Conservation (phyloP, 371 early-diverging fungal genomes). For the Capniomyces stellatus region DNA sequence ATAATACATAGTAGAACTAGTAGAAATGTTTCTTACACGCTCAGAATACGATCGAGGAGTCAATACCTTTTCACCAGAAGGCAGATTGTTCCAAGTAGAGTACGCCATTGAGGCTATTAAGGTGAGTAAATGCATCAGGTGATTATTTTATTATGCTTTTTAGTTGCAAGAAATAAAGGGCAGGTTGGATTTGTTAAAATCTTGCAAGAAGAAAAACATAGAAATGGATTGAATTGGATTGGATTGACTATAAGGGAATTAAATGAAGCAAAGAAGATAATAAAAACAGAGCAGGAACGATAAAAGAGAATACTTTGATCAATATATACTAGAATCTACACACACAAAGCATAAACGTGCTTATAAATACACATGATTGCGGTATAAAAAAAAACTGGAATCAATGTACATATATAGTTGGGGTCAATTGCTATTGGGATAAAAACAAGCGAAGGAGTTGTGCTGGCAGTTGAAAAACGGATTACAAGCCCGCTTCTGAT, state of each 20-base stretch:
- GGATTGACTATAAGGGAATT: too few species aligned
- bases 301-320: slow-evolving; percentile 2
- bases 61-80: slow-evolving; percentile 97
- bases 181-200: too few species aligned
- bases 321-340: too few species aligned
- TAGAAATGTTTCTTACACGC: slow-evolving; percentile 28
- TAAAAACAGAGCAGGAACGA: not conserved
- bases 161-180: too few species aligned
- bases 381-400: too few species aligned
- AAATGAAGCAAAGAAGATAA: not conserved
- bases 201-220: too few species aligned
- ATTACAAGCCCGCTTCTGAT: slow-evolving; percentile 83
- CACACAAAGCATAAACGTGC: too few species aligned
- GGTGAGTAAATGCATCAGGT: slow-evolving; percentile 31
- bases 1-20: too few species aligned
- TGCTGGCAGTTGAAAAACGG: slow-evolving; percentile 93
- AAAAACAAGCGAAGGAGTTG: slow-evolving; percentile 80
- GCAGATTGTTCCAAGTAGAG: slow-evolving; percentile 97
- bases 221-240: too few species aligned
- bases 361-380: too few species aligned
- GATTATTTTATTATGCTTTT: too few species aligned
- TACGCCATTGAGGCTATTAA: slow-evolving; percentile 98
- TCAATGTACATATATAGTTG: slow-evolving; percentile 46
- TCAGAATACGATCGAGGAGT: slow-evolving; percentile 97
- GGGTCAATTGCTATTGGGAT: slow-evolving; percentile 96